Percentiles rank a stretch among this genome's conserved stretches.
These are phyloP conservation scores for Wakefieldia striispora DNA, from an alignment of 768 basidiomycete species.

Conservation along the genomic window DNA sequence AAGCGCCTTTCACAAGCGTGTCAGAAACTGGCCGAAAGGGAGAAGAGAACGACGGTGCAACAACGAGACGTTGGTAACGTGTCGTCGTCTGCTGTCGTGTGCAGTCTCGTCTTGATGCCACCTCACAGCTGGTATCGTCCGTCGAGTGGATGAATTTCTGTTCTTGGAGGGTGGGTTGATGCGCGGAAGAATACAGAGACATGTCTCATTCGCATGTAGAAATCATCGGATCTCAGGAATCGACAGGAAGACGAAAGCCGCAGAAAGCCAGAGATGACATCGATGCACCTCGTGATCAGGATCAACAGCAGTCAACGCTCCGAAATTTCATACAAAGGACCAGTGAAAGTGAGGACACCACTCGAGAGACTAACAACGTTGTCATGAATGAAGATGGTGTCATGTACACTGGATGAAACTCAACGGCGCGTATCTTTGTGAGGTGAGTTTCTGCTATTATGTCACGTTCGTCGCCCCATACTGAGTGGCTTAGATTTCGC, in stretches of 20 bases:
- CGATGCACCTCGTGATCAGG: conserved; percentile 17
- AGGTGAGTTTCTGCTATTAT: no score
- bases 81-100: background rate
- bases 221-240: conserved; percentile 55
- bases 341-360: conserved; percentile 23
- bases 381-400: conserved; percentile 61
- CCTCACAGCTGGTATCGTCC: conserved; percentile 55
- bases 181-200: background rate
- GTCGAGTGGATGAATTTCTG: conserved; percentile 70
- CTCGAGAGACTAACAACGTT: conserved; percentile 35
- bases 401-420: conserved; percentile 42
- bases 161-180: conserved; percentile 66
- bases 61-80: conserved; percentile 74
- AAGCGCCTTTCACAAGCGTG: conserved; percentile 68
- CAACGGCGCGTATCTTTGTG: background rate
- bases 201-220: conserved; percentile 36
- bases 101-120: background rate
- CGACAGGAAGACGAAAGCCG: conserved; percentile 42
- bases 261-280: conserved; percentile 29
- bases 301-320: conserved; percentile 37
- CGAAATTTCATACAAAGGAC: conserved; percentile 46
- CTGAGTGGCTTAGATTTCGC: background rate
- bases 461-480: no score
- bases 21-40: conserved; percentile 66
- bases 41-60: conserved; percentile 73